Evolutionary conservation across 805 yeast genomes (phyloP), one percentile per base, ranked within the genome.

Genomic region (Yamadazyma philogaea): DNA sequence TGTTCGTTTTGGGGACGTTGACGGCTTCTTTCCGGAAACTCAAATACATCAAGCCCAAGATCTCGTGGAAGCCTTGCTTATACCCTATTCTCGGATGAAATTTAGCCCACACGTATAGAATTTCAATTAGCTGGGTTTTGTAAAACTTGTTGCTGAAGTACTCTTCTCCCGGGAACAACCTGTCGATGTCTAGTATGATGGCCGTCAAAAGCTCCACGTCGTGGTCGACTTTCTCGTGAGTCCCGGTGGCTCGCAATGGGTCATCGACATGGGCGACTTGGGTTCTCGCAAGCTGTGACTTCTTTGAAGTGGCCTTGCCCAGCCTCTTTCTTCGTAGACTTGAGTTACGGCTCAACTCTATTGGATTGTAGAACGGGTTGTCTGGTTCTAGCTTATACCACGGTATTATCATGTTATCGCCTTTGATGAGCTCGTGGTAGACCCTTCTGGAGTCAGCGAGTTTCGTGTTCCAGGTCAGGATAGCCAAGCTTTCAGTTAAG

Each of bases 11-110:
- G 2, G 66, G 59, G 14, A 60, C 56, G 19, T 40, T 43, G 27
- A 61, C 52, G 3, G 72, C 54, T 46, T 75, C 80, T 6, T 52
- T 49, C 44, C 58, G 50, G 14, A 75, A 48, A 40, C 64, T 65
- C 15, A 71, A 59, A 51, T 64, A 76, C 6, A 78, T 61, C 41
- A 77, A 52, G 1, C 81, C 82, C 40, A 72, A 57, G 3, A 77
- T 58, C 52, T 78, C 82, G 57, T 78, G 82, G 38, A 75, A 54
- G 1, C 82, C 82, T 53, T 78, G 82, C 47, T 69, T 72, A 47
- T 74, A 74, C n/a, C 77, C 74, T 22, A 76, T 58, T 6, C 54
- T 63, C 1, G 75, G 69, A 42, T 72, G 68, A 48, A 75, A 66
- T 55, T 73, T 74, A 44, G 77, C 63, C 78, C 79, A 76, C 3